phyloP scores from a whole-genome alignment of 129 eudicot species.

The Arctium lappa region DNA sequence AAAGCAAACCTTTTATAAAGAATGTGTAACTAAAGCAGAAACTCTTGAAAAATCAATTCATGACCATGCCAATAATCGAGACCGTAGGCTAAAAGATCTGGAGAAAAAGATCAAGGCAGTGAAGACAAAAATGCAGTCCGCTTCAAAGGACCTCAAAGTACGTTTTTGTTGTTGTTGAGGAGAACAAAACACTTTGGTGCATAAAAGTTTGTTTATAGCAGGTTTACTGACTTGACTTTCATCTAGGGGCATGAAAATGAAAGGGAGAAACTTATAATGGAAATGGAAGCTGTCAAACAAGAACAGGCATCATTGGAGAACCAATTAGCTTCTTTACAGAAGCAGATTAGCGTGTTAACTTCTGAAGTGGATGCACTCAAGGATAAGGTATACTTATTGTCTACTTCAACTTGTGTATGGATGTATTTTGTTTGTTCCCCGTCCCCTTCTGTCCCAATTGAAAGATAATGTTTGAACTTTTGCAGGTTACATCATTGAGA shows the following conservation, averaged over 20 bases:
- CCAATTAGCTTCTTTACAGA: constrained; percentile 57
- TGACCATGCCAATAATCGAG: constrained; percentile 74
- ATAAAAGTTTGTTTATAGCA: not conserved
- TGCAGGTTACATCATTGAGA: constrained; percentile 59
- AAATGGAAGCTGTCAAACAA: constrained; percentile 75
- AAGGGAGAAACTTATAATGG: constrained; percentile 89
- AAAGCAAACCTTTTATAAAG: constrained; percentile 51
- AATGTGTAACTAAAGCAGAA: constrained; percentile 57
- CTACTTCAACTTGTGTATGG: not conserved
- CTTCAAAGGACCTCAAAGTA: constrained; percentile 83
- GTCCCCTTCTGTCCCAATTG: not conserved
- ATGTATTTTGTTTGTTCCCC: not conserved
- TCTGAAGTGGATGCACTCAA: constrained; percentile 59
- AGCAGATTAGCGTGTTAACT: constrained; percentile 58
- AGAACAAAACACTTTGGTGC: not conserved
- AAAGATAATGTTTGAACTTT: constrained; percentile 6
- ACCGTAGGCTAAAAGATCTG: constrained; percentile 67
- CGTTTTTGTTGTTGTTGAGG: constrained; percentile 1
- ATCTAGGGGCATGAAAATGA: constrained; percentile 77
- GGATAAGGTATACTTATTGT: constrained; percentile 47
- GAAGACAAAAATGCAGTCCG: constrained; percentile 75
- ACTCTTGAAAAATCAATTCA: constrained; percentile 73
- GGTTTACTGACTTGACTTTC: constrained; percentile 2
- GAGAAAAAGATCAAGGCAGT: constrained; percentile 77
- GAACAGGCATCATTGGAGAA: constrained; percentile 65